phyloP scores from a whole-genome alignment of 768 basidiomycete genomes.

The Russula foetens region DNA sequence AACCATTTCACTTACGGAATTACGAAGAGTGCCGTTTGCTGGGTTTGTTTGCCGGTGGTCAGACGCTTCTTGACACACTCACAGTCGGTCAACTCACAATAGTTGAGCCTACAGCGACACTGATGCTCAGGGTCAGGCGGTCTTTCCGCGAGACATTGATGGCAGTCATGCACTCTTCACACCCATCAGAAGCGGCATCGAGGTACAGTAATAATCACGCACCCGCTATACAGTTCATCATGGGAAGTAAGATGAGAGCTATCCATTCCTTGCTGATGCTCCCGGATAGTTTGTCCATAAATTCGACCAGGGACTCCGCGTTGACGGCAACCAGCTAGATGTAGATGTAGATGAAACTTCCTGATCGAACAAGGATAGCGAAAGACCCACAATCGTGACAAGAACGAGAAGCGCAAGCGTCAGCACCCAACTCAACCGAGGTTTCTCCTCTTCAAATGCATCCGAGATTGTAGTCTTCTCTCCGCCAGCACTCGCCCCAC shows the following conservation, averaged over 20 bases:
- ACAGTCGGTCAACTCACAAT: constrained; percentile 40
- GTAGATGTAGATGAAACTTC: constrained; percentile 17
- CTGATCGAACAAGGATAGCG: not conserved
- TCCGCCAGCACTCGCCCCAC: not conserved
- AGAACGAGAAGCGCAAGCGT: constrained; percentile 7
- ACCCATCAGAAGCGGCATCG: constrained; percentile 1
- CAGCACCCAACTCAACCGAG: constrained; percentile 16
- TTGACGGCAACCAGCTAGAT: constrained; percentile 46
- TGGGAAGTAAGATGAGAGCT: constrained; percentile 80
- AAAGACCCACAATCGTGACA: constrained; percentile 15
- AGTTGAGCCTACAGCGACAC: constrained; percentile 75
- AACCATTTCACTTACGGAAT: constrained; percentile 40
- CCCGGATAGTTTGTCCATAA: constrained; percentile 69
- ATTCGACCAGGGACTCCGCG: constrained; percentile 71
- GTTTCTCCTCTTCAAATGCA: constrained; percentile 4
- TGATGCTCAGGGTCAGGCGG: constrained; percentile 75
- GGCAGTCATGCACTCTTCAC: constrained; percentile 76
- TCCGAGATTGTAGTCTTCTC: not conserved
- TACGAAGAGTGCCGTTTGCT: constrained; percentile 72
- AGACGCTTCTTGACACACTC: not conserved
- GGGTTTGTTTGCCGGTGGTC: constrained; percentile 3
- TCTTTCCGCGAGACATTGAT: constrained; percentile 83
- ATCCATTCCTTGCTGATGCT: constrained; percentile 83
- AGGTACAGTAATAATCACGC: not conserved
- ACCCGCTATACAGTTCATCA: constrained; percentile 77